phyloP scores from a whole-genome alignment of 202 grass and related monocot species.

The Miscanthus sacchariflorus region DNA sequence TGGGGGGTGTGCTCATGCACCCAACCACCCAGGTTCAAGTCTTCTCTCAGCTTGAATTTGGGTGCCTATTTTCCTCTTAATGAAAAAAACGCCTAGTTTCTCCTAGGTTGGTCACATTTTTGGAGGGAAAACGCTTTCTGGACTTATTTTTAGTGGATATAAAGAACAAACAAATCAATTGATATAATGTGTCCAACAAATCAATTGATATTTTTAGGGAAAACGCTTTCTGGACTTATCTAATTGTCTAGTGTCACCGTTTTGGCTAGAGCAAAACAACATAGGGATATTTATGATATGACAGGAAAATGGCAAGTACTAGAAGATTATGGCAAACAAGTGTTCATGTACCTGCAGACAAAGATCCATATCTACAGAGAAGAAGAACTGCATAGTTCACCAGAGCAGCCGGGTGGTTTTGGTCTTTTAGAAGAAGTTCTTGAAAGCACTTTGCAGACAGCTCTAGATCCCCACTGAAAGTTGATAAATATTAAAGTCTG shows the following conservation, averaged over 20 bases:
- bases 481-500: slow-evolving; percentile 45
- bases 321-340: slow-evolving; percentile 41
- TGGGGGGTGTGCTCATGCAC: slow-evolving; percentile 1
- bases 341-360: slow-evolving; percentile 65
- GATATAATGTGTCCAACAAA: too few relatives aligned
- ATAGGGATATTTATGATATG: not conserved
- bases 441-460: slow-evolving; percentile 84
- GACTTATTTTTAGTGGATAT: not conserved
- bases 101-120: slow-evolving; percentile 5
- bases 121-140: not conserved
- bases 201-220: not conserved
- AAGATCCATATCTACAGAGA: slow-evolving; percentile 86
- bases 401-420: slow-evolving; percentile 95
- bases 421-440: slow-evolving; percentile 96
- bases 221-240: not conserved
- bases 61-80: not conserved
- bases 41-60: slow-evolving; percentile 2
- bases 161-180: not conserved
- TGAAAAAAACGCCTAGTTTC: not conserved
- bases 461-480: slow-evolving; percentile 82
- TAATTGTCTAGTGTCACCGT: slow-evolving; percentile 15
- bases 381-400: slow-evolving; percentile 90
- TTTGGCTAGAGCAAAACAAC: slow-evolving; percentile 13
- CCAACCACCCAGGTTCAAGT: not conserved
- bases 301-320: slow-evolving; percentile 32